phyloP scores from a whole-genome alignment of 2,329 filamentous ascomycete genomes.

The Penicillium crustosum region DNA sequence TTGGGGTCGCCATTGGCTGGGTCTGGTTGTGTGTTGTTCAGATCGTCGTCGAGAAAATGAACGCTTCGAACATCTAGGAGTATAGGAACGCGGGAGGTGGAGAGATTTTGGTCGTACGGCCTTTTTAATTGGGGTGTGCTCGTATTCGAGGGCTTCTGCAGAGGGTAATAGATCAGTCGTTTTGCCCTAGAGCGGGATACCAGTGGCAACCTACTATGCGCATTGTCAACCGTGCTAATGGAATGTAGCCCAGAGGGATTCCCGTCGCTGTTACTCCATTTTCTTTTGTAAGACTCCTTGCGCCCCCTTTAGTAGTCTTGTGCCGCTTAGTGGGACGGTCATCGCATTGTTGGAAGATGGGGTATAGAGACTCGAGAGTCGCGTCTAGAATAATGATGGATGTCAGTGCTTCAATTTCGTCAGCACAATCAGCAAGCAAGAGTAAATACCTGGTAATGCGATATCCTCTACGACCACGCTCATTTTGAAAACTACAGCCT shows the following conservation, averaged over 20 bases:
- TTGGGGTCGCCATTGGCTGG: slow-evolving; percentile 10
- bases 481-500: slow-evolving; percentile 14
- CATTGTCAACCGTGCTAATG: slow-evolving; percentile 32
- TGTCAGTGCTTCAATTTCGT: slow-evolving; percentile 5
- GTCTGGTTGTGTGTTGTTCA: neutral
- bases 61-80: slow-evolving; percentile 15
- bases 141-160: slow-evolving; percentile 21
- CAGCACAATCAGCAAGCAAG: neutral
- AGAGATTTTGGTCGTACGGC: neutral
- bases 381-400: slow-evolving; percentile 19
- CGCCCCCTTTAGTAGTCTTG: slow-evolving; percentile 25
- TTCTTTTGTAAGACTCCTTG: slow-evolving; percentile 19
- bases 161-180: slow-evolving; percentile 2
- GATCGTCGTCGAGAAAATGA: neutral
- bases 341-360: slow-evolving; percentile 24
- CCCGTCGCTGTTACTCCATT: slow-evolving; percentile 18
- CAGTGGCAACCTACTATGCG: slow-evolving; percentile 31
- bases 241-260: slow-evolving; percentile 34
- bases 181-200: slow-evolving; percentile 3
- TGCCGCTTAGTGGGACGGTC: slow-evolving; percentile 35
- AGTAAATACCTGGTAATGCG: slow-evolving; percentile 13
- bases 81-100: slow-evolving; percentile 21
- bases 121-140: neutral
- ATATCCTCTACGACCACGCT: slow-evolving; percentile 12
- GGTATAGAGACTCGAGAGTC: slow-evolving; percentile 26